Percentiles rank a stretch among this genome's conserved stretches.
Conservation (phyloP, 805 yeast species). For the Saccharomycopsis lassenensis region DNA sequence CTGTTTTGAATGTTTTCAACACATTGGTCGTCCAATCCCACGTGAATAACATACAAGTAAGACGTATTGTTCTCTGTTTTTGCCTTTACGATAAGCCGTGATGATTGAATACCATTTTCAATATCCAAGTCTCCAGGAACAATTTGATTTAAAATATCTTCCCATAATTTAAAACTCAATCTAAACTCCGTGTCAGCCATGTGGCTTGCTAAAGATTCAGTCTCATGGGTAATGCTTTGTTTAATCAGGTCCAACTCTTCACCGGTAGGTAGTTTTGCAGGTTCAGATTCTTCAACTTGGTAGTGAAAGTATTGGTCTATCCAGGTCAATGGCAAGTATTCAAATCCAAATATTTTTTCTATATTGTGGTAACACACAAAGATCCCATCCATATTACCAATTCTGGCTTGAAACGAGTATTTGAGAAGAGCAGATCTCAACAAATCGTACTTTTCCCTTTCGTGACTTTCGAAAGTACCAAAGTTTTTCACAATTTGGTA, state of each 20-base stretch:
- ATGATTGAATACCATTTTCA: conserved; percentile 21
- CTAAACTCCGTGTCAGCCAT: conserved; percentile 63
- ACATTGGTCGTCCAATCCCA: conserved; percentile 25
- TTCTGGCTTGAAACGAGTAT: conserved; percentile 83
- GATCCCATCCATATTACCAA: conserved; percentile 96
- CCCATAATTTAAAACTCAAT: conserved; percentile 43
- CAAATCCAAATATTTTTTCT: conserved; percentile 74
- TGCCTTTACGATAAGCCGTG: conserved; percentile 26
- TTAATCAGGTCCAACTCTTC: conserved; percentile 21
- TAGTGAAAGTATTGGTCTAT: conserved; percentile 55
- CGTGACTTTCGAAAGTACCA: conserved; percentile 73
- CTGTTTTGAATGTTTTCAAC: conserved; percentile 20
- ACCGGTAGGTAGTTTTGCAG: conserved; percentile 17
- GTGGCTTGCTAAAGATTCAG: conserved; percentile 19
- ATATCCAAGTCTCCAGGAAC: conserved; percentile 20
- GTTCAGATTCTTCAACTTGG: conserved; percentile 12
- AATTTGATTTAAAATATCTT: conserved; percentile 29
- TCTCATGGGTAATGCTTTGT: conserved; percentile 13
- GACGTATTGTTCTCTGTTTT: conserved; percentile 20
- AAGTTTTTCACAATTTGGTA: conserved; percentile 52
- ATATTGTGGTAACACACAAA: conserved; percentile 87
- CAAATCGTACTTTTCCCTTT: conserved; percentile 68
- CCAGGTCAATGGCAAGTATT: conserved; percentile 65
- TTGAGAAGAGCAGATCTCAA: conserved; percentile 68
- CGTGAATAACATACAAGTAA: conserved; percentile 25